Evolutionary conservation across 2,329 filamentous ascomycete species (phyloP).

Genomic region (Hymenotorrendiella dingleyae): DNA sequence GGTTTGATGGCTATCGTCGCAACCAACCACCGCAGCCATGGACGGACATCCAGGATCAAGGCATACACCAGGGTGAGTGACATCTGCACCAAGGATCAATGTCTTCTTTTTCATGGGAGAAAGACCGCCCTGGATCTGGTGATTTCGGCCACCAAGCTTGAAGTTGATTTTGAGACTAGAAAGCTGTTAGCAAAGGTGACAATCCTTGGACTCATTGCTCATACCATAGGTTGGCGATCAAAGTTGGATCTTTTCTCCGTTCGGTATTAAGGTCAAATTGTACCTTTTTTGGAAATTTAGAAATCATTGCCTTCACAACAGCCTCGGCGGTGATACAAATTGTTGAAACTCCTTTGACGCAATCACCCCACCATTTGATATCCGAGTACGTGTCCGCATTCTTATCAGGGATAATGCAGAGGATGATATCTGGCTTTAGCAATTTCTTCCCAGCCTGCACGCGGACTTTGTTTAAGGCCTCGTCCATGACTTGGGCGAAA

Average conservation of each 20-base stretch:
- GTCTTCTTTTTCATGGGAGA: slow-evolving; percentile 60
- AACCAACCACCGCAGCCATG: slow-evolving; percentile 73
- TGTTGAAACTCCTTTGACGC: not conserved
- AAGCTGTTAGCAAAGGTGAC: not conserved
- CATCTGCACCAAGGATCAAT: slow-evolving; percentile 81
- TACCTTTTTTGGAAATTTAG: not conserved
- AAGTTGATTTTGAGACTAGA: slow-evolving; percentile 69
- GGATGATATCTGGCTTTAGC: no score
- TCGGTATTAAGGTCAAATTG: no score
- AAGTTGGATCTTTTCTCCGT: not conserved
- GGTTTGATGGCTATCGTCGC: slow-evolving; percentile 51
- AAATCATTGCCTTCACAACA: not conserved
- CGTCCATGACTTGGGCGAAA: no score
- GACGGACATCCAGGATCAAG: slow-evolving; percentile 52
- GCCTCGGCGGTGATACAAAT: not conserved
- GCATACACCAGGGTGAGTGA: slow-evolving; percentile 74
- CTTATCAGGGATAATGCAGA: not conserved
- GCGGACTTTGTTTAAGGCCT: no score
- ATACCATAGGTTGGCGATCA: not conserved
- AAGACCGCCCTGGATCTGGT: slow-evolving; percentile 48
- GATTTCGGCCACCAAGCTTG: slow-evolving; percentile 67
- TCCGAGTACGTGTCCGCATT: not conserved
- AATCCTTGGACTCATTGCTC: no score
- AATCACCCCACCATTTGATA: slow-evolving; percentile 4
- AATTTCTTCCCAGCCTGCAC: no score